Evolutionary conservation across 495 filamentous ascomycete genomes (phyloP).

Genomic region (Apodospora peruviana): DNA sequence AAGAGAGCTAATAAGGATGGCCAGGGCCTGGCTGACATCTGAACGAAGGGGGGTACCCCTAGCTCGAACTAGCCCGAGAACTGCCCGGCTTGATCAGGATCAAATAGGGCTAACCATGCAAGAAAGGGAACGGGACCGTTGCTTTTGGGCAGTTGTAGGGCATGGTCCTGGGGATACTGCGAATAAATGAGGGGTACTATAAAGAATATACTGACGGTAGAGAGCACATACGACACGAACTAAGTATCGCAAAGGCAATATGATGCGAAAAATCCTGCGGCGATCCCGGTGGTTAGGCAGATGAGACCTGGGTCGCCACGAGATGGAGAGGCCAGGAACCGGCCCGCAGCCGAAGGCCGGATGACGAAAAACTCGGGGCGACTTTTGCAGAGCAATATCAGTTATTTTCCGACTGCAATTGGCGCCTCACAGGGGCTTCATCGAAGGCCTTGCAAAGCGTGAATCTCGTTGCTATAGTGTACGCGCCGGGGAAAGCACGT

Average conservation of each 20-base stretch:
- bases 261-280: neutral
- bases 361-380: neutral
- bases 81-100: conserved; percentile 14
- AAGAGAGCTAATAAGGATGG: conserved; percentile 16
- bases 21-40: conserved; percentile 9
- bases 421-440: no score
- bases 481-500: no score
- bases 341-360: neutral
- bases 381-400: no score
- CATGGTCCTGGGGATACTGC: neutral
- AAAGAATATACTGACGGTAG: neutral
- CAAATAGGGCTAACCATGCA: conserved; percentile 9
- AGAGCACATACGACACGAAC: no score
- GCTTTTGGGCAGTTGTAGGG: neutral
- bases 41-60: conserved; percentile 19
- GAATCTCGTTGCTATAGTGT: no score
- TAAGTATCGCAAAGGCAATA: neutral
- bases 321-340: neutral
- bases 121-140: neutral
- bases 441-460: no score
- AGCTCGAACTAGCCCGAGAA: conserved; percentile 4
- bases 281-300: neutral
- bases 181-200: neutral
- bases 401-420: no score
- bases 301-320: neutral